Conservation (phyloP, 2,329 filamentous ascomycete genomes). For the Clonostachys rhizophaga region DNA sequence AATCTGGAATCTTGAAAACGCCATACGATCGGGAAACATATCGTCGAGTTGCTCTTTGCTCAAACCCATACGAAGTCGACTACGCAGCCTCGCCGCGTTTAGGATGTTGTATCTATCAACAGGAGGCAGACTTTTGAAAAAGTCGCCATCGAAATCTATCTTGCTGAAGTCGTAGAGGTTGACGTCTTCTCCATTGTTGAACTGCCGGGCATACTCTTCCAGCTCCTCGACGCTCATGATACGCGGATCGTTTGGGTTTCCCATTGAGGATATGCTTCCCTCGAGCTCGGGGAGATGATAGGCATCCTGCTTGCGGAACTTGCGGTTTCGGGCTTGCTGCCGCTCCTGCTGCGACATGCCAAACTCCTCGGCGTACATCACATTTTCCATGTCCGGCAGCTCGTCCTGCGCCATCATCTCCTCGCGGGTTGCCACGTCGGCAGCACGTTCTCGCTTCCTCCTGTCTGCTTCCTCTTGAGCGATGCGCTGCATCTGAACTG, state of each 20-base stretch:
- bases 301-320: slow-evolving; percentile 87
- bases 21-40: slow-evolving; percentile 98
- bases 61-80: slow-evolving; percentile 87
- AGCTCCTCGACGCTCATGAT: slow-evolving; percentile 96
- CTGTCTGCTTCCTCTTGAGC: slow-evolving; percentile 80
- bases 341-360: slow-evolving; percentile 77
- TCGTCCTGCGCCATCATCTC: slow-evolving; percentile 29
- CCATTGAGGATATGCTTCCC: slow-evolving; percentile 77
- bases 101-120: slow-evolving; percentile 95
- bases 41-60: slow-evolving; percentile 92
- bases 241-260: slow-evolving; percentile 82
- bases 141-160: slow-evolving; percentile 94
- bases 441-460: slow-evolving; percentile 36
- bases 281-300: slow-evolving; percentile 91
- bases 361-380: slow-evolving; percentile 90
- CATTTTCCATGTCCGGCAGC: slow-evolving; percentile 60
- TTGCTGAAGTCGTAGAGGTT: slow-evolving; percentile 94
- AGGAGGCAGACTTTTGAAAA: slow-evolving; percentile 86
- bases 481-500: slow-evolving; percentile 86
- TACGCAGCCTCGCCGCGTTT: slow-evolving; percentile 85
- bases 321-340: slow-evolving; percentile 53
- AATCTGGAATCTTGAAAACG: slow-evolving; percentile 93
- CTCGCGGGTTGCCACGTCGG: slow-evolving; percentile 30
- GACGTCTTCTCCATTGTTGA: slow-evolving; percentile 88
- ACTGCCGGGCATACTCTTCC: slow-evolving; percentile 89